Evolutionary conservation across 1,284 basidiomycete species (phyloP).

Genomic region (Pseudozyma tsukubaensis): DNA sequence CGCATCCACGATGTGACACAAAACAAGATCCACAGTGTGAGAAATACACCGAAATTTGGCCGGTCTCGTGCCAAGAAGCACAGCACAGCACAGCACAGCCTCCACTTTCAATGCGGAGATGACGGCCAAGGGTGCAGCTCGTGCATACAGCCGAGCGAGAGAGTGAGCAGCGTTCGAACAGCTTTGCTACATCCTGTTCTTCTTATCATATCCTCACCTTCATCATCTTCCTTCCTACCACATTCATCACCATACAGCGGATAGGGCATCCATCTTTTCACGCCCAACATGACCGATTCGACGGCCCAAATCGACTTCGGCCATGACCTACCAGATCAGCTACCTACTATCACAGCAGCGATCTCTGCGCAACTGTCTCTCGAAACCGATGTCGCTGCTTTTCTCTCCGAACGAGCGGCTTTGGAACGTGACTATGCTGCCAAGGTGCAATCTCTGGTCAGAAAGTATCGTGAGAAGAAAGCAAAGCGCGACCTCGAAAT

Average conservation of each 20-base stretch:
- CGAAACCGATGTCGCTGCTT: slow-evolving; percentile 41
- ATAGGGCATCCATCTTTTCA: not conserved
- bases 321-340: slow-evolving; percentile 40
- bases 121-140: no score
- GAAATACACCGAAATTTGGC: not conserved
- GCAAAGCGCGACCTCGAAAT: slow-evolving; percentile 43
- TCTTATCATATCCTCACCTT: no score
- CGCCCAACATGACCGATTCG: slow-evolving; percentile 14
- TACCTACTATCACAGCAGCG: slow-evolving; percentile 35
- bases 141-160: no score
- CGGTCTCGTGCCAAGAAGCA: not conserved
- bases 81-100: slow-evolving; percentile 2
- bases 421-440: slow-evolving; percentile 56
- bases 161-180: no score
- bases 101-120: slow-evolving; percentile 1
- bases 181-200: no score
- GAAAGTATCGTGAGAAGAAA: slow-evolving; percentile 50
- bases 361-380: slow-evolving; percentile 46
- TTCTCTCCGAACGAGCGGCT: slow-evolving; percentile 50
- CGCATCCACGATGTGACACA: not conserved
- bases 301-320: slow-evolving; percentile 22
- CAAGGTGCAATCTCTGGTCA: slow-evolving; percentile 40
- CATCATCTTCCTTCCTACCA: no score
- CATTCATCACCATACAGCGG: not conserved
- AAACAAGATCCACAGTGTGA: not conserved